Evolutionary conservation across 805 yeast genomes (phyloP).

Genomic region (Kuraishia ogatae): DNA sequence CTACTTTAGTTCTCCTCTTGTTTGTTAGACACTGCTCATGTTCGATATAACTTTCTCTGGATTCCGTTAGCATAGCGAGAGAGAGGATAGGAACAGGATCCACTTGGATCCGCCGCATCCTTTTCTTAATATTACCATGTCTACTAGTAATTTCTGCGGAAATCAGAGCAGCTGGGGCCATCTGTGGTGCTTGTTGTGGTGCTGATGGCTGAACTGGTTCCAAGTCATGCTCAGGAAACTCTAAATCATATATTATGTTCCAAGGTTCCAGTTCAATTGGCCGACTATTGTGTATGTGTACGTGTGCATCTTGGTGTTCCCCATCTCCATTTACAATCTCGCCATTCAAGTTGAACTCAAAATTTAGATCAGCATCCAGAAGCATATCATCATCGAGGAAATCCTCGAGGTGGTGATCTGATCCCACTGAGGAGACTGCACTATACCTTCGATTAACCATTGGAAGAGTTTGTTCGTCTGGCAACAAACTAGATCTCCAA

Average conservation of each 20-base stretch:
- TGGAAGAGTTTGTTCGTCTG: not conserved
- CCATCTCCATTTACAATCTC: not conserved
- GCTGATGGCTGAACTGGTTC: not conserved
- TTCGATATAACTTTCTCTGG: not conserved
- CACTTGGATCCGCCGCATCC: not conserved
- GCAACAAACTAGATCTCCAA: not conserved
- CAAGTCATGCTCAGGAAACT: not conserved
- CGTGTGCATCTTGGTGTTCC: not conserved
- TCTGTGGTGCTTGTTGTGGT: not conserved
- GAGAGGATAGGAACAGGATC: not conserved
- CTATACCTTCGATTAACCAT: not conserved
- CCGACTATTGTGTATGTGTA: not conserved
- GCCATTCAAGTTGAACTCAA: not conserved
- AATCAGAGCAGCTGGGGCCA: too few relatives aligned
- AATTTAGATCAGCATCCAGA: not conserved
- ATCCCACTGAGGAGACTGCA: not conserved
- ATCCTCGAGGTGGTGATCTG: not conserved
- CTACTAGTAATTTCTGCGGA: too few relatives aligned
- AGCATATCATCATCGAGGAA: not conserved
- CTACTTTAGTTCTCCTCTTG: not conserved
- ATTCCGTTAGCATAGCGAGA: not conserved
- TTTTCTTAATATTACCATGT: not conserved
- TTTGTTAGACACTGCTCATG: not conserved
- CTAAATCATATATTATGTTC: not conserved
- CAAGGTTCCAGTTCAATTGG: not conserved